These are phyloP conservation scores for Quillaja saponaria DNA, from an alignment of 306 rosid genomes.

Conservation along the genomic window DNA sequence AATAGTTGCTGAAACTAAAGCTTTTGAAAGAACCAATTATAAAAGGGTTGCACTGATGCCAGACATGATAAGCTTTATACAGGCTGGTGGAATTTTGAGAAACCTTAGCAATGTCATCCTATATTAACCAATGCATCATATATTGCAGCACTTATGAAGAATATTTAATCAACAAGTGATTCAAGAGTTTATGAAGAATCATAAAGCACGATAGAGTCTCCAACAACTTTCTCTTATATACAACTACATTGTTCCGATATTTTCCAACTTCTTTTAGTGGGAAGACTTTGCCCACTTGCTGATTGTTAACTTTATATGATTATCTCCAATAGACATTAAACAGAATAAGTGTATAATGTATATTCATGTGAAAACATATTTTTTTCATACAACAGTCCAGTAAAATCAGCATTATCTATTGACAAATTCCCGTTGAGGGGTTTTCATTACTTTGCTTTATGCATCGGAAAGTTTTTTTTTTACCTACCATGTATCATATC, in stretches of 20 bases:
- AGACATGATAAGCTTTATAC: slow-evolving; percentile 11
- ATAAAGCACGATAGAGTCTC: slow-evolving; percentile 9
- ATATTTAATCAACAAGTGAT: slow-evolving; percentile 21
- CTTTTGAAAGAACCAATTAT: slow-evolving; percentile 6
- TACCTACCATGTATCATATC: no score
- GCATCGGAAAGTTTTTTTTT: no score
- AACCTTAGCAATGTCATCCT: slow-evolving; percentile 16
- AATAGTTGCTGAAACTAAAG: slow-evolving; percentile 3
- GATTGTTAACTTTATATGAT: no score
- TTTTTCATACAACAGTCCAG: no score
- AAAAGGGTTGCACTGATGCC: slow-evolving; percentile 1
- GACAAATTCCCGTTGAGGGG: no score
- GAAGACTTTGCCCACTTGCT: no score
- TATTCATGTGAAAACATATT: no score
- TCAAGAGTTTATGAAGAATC: slow-evolving; percentile 23
- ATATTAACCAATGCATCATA: slow-evolving; percentile 13
- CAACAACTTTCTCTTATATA: slow-evolving; percentile 20
- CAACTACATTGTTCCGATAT: slow-evolving; percentile 15
- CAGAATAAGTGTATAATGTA: no score
- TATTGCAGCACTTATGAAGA: slow-evolving; percentile 21
- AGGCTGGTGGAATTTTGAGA: slow-evolving; percentile 7
- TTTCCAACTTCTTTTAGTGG: no score
- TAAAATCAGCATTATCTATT: no score
- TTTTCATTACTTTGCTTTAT: no score
- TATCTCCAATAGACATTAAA: no score